phyloP scores from a whole-genome alignment of 257 asterid species.

The Solanum habrochaites region DNA sequence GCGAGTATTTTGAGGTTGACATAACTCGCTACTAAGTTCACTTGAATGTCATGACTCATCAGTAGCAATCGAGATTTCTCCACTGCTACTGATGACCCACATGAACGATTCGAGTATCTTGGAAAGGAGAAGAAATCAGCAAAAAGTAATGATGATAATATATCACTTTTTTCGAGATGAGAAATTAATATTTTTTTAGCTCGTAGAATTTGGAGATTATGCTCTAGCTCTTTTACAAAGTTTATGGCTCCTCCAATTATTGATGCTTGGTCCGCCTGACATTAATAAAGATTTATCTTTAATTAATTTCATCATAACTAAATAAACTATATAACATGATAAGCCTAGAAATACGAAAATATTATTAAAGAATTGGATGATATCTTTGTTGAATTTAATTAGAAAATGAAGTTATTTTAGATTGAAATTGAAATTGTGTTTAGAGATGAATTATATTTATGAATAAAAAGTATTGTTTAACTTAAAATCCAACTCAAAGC shows the following conservation, averaged over 20 bases:
- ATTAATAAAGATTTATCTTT: background rate
- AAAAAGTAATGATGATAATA: background rate
- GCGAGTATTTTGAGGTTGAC: constrained; percentile 29
- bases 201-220: constrained; percentile 43
- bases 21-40: constrained; percentile 31
- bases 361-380: no score
- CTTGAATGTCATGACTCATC: constrained; percentile 20
- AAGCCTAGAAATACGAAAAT: background rate
- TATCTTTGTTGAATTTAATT: no score
- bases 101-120: constrained; percentile 4
- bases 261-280: constrained; percentile 88
- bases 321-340: background rate
- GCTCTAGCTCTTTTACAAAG: constrained; percentile 72
- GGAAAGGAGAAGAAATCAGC: constrained; percentile 4
- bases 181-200: background rate
- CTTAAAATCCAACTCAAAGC: background rate
- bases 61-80: background rate
- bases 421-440: no score
- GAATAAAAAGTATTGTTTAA: no score
- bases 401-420: no score
- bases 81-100: background rate
- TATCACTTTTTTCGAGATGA: background rate
- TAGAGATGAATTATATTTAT: background rate
- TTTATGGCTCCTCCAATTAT: constrained; percentile 79
- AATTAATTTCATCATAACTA: background rate